Conservation (phyloP, 306 rosid species). For the Acacia confusa region DNA sequence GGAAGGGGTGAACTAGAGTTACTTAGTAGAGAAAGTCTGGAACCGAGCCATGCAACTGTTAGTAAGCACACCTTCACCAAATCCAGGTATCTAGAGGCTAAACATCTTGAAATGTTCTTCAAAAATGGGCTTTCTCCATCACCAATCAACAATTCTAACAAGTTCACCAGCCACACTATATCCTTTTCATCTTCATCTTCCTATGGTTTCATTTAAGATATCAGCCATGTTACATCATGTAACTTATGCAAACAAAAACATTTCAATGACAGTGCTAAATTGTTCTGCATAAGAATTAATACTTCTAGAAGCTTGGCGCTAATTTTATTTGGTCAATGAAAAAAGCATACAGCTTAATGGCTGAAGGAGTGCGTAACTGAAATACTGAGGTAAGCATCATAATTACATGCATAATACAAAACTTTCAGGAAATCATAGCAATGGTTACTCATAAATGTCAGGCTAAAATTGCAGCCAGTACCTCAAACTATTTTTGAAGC, state of each 20-base stretch:
- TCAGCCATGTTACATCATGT: conserved; percentile 25
- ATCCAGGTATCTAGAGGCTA: conserved; percentile 50
- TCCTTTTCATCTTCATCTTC: conserved; percentile 51
- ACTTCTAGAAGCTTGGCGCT: neutral
- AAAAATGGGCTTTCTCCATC: conserved; percentile 62
- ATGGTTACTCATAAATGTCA: neutral
- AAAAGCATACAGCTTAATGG: neutral
- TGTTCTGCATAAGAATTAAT: neutral
- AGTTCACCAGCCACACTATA: conserved; percentile 49
- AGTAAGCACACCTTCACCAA: conserved; percentile 53
- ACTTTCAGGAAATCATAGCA: neutral
- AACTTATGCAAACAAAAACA: conserved; percentile 4
- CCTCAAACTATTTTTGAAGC: no score
- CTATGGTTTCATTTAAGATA: conserved; percentile 33
- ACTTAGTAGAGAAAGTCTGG: conserved; percentile 40
- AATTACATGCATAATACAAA: neutral
- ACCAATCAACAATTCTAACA: conserved; percentile 51
- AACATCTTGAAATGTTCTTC: conserved; percentile 53
- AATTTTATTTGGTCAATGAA: neutral
- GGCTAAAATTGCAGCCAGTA: no score
- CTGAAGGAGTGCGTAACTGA: neutral
- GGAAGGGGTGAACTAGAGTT: conserved; percentile 55
- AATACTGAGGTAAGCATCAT: neutral
- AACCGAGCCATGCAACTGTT: conserved; percentile 70
- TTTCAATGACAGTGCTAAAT: neutral